Evolutionary conservation across 352 stramenopile species (phyloP), one percentile per base, ranked within the genome.

Genomic region (Pythium diclinum): DNA sequence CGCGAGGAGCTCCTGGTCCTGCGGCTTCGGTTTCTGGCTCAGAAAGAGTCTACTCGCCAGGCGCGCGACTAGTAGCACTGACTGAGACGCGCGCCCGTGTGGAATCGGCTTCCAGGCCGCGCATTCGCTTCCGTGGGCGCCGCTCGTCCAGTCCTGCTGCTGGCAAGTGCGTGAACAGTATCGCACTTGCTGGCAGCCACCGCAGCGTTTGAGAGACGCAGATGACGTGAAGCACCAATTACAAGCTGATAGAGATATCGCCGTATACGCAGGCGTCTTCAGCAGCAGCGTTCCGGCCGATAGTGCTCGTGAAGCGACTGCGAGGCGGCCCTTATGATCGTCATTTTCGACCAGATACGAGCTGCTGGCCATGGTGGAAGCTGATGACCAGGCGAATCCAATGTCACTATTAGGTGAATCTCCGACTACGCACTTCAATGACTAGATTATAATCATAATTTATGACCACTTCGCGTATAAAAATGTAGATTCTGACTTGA

Each of bases 141-240:
- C 69, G 9, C 46, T 47, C 6, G 60, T 25, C 84, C 82, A 93
- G 57, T 91, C 84, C 25, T 32, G 62, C 47, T 82, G 77, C 64
- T 91, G 84, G 66, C 84, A 93, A 13, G n/a, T 25, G 25, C 80
- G 79, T 32, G 74, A 84, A 67, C 84, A 93, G 54, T 91, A 93
- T 34, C 76, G 72, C 71, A 79, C 69, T 42, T 68, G 69, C n/a
- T 75, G 73, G 56, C 82, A 93, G 44, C 81, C 76, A 51, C 79
- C 69, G 53, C 84, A 93, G 38, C 75, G 73, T 42, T 63, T 77
- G 10, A 83, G 65, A 23, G 61, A 13, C 17, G 52, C 28, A n/a
- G 60, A 36, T 8, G 19, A 13, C 34, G 54, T 19, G 28, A 89
- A 81, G 65, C 83, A 91, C 74, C 69, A 83, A 61, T 76, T 72